phyloP scores from a whole-genome alignment of 2,329 filamentous ascomycete genomes.

The Paecilomyces variotii region DNA sequence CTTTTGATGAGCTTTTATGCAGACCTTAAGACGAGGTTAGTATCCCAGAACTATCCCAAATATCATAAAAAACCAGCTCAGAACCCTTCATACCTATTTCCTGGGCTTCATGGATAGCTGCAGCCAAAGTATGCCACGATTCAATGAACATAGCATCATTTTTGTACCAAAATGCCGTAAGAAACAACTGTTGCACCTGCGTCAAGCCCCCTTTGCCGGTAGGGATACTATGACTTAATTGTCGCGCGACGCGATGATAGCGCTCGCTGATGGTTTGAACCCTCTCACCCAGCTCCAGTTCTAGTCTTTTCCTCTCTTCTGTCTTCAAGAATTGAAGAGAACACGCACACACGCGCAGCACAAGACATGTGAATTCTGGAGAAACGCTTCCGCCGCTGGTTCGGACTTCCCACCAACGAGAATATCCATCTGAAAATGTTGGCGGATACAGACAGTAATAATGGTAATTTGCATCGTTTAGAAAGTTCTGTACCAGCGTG shows the following conservation, averaged over 20 bases:
- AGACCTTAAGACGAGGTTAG: constrained; percentile 8
- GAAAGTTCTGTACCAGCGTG: constrained; percentile 40
- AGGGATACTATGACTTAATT: constrained; percentile 35
- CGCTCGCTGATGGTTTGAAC: constrained; percentile 32
- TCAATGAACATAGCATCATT: constrained; percentile 41
- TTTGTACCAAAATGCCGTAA: constrained; percentile 42
- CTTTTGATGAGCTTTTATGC: constrained; percentile 31
- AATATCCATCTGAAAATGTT: constrained; percentile 38
- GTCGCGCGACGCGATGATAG: constrained; percentile 36
- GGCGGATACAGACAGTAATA: constrained; percentile 42
- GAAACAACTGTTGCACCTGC: constrained; percentile 44
- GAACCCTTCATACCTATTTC: constrained; percentile 34
- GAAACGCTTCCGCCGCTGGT: constrained; percentile 25
- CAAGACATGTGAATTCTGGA: constrained; percentile 40
- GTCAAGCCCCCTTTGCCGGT: constrained; percentile 38
- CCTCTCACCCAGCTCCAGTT: constrained; percentile 37
- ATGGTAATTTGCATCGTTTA: constrained; percentile 38
- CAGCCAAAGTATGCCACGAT: constrained; percentile 41
- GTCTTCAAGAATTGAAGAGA: constrained; percentile 36
- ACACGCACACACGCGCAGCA: constrained; percentile 41
- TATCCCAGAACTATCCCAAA: neutral
- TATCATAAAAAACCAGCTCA: neutral
- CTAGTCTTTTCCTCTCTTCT: constrained; percentile 32
- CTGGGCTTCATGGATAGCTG: constrained; percentile 41
- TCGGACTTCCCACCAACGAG: constrained; percentile 39